Percentiles rank a stretch among this genome's conserved stretches.
Evolutionary conservation across 768 basidiomycete species (phyloP).

Genomic region (Podaxis sp.): DNA sequence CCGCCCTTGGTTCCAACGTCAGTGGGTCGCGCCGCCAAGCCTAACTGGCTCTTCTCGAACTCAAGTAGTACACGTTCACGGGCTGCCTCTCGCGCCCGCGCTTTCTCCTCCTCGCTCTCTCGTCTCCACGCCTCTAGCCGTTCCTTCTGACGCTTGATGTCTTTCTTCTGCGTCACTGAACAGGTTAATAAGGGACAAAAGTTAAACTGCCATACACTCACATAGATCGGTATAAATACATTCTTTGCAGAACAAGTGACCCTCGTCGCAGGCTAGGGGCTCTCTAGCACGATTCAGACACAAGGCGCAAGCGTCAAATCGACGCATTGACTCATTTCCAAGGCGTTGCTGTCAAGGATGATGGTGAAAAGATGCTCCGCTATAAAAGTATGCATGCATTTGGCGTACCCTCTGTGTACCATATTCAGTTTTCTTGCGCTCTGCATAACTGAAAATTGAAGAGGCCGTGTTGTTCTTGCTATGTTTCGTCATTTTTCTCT

Average conservation of each 20-base stretch:
- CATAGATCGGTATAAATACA: slow-evolving; percentile 86
- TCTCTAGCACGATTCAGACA: slow-evolving; percentile 84
- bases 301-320: slow-evolving; percentile 87
- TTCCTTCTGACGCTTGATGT: slow-evolving; percentile 89
- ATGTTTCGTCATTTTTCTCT: slow-evolving; percentile 71
- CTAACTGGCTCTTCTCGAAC: slow-evolving; percentile 85
- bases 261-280: slow-evolving; percentile 80
- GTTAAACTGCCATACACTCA: slow-evolving; percentile 35
- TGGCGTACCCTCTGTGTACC: slow-evolving; percentile 70
- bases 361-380: not conserved
- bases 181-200: slow-evolving; percentile 14
- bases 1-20: slow-evolving; percentile 41
- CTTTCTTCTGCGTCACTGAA: slow-evolving; percentile 84
- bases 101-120: slow-evolving; percentile 80
- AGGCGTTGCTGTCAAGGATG: slow-evolving; percentile 58
- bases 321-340: slow-evolving; percentile 91
- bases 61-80: slow-evolving; percentile 87
- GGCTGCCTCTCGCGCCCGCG: slow-evolving; percentile 68
- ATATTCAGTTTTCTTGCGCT: slow-evolving; percentile 83
- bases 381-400: not conserved
- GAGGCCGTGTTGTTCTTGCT: slow-evolving; percentile 91
- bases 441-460: slow-evolving; percentile 87
- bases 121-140: slow-evolving; percentile 70
- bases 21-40: slow-evolving; percentile 50
- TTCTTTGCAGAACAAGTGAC: slow-evolving; percentile 96